Evolutionary conservation across 2,329 filamentous ascomycete species (phyloP), one percentile per base, ranked within the genome.

Genomic region (Sarocladiaceae sp.): DNA sequence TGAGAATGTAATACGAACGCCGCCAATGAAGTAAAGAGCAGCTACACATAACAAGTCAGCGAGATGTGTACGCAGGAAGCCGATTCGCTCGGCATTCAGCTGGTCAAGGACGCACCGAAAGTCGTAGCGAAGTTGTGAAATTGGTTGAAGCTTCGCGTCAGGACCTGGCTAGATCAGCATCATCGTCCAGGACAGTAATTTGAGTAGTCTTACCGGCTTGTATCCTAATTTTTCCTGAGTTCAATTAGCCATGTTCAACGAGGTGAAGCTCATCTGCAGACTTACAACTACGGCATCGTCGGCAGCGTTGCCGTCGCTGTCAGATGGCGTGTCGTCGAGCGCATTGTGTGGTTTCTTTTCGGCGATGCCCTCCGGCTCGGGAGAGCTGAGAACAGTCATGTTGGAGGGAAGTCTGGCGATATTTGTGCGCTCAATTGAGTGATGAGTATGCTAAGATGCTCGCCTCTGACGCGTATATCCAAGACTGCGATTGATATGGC

Each of bases 11-110:
- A 81, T 78, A 36, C 80, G 74, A 35, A 83, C 77, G 54, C 77
- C 80, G 26, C 80, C 80, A 40, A 84, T 74, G 53, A 82, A 83
- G 64, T 83, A 84, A 2, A 84, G 67, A 1, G 80, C 80, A 55
- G 80, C 80, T 83, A n/a, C 40, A 12, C 29, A 35, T 23, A 20
- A 4, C 2, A 6, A 29, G 46, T 64, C 26, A 61, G 56, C 25
- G 50, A 40, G 20, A 26, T 29, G 11, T 40, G 7, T 22, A 23
- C 47, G 17, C 25, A 47, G 23, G 40, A 42, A 20, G 22, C 50
- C 7, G 36, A n/a, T 29, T 23, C 12, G 33, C 33, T 36, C 12
- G 33, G 29, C 8, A 31, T 31, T 17, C n/a, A n/a, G n/a, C n/a
- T n/a, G n/a, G n/a, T 36, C 8, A 31, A 28, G 35, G 13, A 46